phyloP scores from a whole-genome alignment of 768 basidiomycete species.

The Auriculariales sp. region DNA sequence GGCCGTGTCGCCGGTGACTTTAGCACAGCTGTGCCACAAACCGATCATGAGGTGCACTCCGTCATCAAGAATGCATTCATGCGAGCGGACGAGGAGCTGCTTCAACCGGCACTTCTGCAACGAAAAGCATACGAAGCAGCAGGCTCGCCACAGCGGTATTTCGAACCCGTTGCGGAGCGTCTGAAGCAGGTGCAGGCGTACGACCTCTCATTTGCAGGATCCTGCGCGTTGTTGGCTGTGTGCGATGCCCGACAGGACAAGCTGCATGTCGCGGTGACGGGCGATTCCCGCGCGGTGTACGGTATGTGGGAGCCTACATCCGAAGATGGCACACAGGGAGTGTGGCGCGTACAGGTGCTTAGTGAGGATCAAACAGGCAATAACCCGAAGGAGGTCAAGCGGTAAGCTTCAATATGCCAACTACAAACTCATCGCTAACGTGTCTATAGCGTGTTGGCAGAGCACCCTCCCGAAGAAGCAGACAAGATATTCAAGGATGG shows the following conservation, averaged over 20 bases:
- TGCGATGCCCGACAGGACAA: conserved; percentile 25
- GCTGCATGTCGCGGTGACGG: conserved; percentile 29
- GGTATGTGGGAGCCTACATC: conserved; percentile 28
- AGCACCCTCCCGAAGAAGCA: conserved; percentile 17
- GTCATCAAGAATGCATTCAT: conserved; percentile 69
- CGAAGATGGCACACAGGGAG: conserved; percentile 29
- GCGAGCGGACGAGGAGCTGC: conserved; percentile 68
- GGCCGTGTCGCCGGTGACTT: conserved; percentile 72
- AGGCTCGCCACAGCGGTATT: conserved; percentile 24
- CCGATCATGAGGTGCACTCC: conserved; percentile 16
- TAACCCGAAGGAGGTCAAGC: conserved; percentile 19
- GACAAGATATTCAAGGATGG: conserved; percentile 15
- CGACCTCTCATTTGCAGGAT: conserved; percentile 20
- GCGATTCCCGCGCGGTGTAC: conserved; percentile 34
- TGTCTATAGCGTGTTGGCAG: conserved; percentile 15
- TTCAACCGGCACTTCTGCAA: conserved; percentile 61
- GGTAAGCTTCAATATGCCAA: conserved; percentile 17
- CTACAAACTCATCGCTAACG: no score
- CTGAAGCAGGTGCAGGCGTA: neutral
- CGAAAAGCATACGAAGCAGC: neutral
- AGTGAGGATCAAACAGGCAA: conserved; percentile 23
- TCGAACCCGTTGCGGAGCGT: neutral
- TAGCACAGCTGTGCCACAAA: conserved; percentile 27
- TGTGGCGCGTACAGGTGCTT: conserved; percentile 33
- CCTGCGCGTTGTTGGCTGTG: conserved; percentile 30